Evolutionary conservation across 345 rosid species (phyloP), one percentile per base, ranked within the genome.

Genomic region (Theobroma cacao): DNA sequence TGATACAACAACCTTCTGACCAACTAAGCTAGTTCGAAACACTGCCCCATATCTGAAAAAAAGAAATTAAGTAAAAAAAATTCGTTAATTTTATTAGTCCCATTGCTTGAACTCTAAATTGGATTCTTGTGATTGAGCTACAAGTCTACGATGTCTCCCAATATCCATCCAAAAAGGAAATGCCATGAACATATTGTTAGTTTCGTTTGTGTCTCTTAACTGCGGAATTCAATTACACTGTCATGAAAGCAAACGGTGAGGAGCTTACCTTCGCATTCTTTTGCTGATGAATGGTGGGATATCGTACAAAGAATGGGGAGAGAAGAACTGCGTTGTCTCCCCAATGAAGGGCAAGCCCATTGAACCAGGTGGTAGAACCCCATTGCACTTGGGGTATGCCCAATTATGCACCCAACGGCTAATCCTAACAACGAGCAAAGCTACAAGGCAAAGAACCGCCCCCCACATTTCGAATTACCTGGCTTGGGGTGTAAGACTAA

Each of bases 21-120:
- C 89, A 12, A 85, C 80, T 31, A 89, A 18, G 47, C 48, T 79
- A 0, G 90, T 87, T 48, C 82, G 79, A 79, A 90, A 90, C 61
- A 87, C 28, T 2, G 82, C 72, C 0, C 89, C 90, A 62, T 86
- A 70, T 59, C 91, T 89, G 67, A 43, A 80, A 38, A 12, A 28
- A 4, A 20, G 24, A 33, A 24, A 6, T 5, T 1, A 65, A n/a
- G n/a, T n/a, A n/a, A n/a, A n/a, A n/a, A n/a, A n/a, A n/a, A n/a
- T n/a, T n/a, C n/a, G n/a, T n/a, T n/a, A n/a, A n/a, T n/a, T n/a
- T n/a, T n/a, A n/a, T n/a, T n/a, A n/a, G n/a, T n/a, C n/a, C n/a
- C n/a, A n/a, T n/a, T n/a, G 24, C 11, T 20, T 53, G 11, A 53
- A 53, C 11, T 0, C n/a, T 53, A 53, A 53, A 15, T 17, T 50